Conservation (phyloP, 805 yeast species). For the Brettanomyces sp. region DNA sequence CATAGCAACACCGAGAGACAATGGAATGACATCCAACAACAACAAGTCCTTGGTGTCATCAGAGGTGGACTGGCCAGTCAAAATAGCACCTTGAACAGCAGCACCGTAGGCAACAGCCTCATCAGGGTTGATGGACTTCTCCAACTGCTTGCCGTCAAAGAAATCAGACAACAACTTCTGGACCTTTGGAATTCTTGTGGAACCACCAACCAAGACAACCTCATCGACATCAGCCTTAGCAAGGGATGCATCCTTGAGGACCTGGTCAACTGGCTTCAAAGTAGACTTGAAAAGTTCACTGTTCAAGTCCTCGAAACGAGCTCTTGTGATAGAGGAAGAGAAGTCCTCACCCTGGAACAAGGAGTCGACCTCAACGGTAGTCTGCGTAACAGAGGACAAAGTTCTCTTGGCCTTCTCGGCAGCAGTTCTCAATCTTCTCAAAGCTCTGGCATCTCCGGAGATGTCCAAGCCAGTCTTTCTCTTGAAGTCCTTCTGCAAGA, state of each 20-base stretch:
- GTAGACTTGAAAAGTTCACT: conserved; percentile 89
- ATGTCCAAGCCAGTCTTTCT: conserved; percentile 91
- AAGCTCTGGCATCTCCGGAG: conserved; percentile 85
- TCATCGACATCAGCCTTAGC: conserved; percentile 82
- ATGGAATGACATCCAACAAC: conserved; percentile 94
- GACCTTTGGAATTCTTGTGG: conserved; percentile 98
- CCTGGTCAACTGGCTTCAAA: conserved; percentile 89
- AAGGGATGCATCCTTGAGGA: conserved; percentile 83
- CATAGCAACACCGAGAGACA: conserved; percentile 99
- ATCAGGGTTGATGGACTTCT: conserved; percentile 96
- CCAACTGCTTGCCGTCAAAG: conserved; percentile 95
- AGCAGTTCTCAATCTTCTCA: conserved; percentile 97
- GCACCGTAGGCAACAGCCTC: conserved; percentile 99
- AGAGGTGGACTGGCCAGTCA: conserved; percentile 83
- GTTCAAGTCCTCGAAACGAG: conserved; percentile 95
- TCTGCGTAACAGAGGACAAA: conserved; percentile 90
- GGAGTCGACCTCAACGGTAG: conserved; percentile 94
- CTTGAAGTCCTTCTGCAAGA: conserved; percentile 83
- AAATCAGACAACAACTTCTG: conserved; percentile 89
- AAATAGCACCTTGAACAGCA: conserved; percentile 98
- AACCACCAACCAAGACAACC: conserved; percentile 96
- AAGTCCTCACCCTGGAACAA: conserved; percentile 93
- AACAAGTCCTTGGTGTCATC: conserved; percentile 93
- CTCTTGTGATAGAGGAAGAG: conserved; percentile 90
- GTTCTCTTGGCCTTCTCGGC: conserved; percentile 99